phyloP scores from a whole-genome alignment of 2,329 filamentous ascomycete species.

The Lecanosticta acicola region DNA sequence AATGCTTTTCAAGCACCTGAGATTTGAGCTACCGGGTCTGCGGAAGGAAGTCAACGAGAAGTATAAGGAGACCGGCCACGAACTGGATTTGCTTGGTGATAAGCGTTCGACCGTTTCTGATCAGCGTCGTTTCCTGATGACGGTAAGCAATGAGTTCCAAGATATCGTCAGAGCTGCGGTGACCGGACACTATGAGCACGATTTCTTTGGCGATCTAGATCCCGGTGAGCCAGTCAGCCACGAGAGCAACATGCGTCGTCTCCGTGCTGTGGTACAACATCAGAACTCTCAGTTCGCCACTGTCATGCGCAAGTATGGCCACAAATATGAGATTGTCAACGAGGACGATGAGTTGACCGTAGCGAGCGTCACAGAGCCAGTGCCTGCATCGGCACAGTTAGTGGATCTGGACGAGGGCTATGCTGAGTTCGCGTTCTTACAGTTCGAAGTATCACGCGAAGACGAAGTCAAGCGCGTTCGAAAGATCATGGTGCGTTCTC shows the following conservation, averaged over 20 bases:
- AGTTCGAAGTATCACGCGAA: conserved; percentile 24
- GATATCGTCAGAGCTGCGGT: conserved; percentile 43
- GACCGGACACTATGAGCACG: conserved; percentile 47
- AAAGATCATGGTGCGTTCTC: conserved; percentile 48
- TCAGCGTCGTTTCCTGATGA: conserved; percentile 47
- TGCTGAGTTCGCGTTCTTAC: not conserved
- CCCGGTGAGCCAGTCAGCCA: conserved; percentile 52
- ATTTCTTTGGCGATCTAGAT: conserved; percentile 47
- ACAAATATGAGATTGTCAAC: not conserved
- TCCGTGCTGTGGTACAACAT: conserved; percentile 42
- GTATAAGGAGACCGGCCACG: conserved; percentile 21
- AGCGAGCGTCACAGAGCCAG: conserved; percentile 15
- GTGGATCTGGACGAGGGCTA: not conserved
- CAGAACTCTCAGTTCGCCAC: conserved; percentile 30
- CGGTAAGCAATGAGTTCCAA: conserved; percentile 43
- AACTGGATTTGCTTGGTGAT: conserved; percentile 46
- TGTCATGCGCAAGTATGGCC: conserved; percentile 5
- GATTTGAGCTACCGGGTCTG: conserved; percentile 33
- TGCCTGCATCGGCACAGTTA: not conserved
- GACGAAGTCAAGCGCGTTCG: conserved; percentile 51
- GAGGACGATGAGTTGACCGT: conserved; percentile 13
- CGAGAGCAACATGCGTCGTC: conserved; percentile 47
- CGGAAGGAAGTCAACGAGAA: conserved; percentile 31
- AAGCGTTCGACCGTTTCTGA: conserved; percentile 43
- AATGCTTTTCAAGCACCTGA: conserved; percentile 40